Conservation (phyloP, 2,329 filamentous ascomycete genomes). For the Cercospora canescens region DNA sequence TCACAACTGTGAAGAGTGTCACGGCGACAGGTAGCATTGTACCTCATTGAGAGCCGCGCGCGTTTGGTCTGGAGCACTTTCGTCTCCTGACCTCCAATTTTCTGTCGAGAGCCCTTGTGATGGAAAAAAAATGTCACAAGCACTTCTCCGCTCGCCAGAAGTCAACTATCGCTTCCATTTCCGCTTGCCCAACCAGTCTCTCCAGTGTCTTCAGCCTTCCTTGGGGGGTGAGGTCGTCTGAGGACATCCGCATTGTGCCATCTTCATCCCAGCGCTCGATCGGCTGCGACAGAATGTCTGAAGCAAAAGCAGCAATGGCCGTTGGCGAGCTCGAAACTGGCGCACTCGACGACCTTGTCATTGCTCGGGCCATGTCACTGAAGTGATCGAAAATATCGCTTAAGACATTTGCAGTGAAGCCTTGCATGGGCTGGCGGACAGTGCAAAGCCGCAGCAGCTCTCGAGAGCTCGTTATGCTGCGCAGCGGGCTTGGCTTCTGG, state of each 20-base stretch:
- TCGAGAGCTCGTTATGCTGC: background rate
- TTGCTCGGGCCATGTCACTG: conserved; percentile 8
- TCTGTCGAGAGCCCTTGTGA: background rate
- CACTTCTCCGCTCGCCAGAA: conserved; percentile 41
- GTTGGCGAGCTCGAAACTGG: conserved; percentile 14
- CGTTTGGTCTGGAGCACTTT: background rate
- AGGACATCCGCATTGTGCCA: conserved; percentile 19
- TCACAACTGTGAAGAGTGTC: background rate
- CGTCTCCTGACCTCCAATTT: background rate
- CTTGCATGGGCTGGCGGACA: conserved; percentile 3
- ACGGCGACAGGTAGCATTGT: background rate
- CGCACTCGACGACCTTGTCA: background rate
- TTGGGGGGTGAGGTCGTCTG: conserved; percentile 26
- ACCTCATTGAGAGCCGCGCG: background rate
- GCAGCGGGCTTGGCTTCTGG: background rate
- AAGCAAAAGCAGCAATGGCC: conserved; percentile 11
- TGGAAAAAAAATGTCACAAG: background rate
- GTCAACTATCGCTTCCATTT: conserved; percentile 34
- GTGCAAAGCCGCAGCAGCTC: conserved; percentile 12
- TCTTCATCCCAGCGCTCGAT: conserved; percentile 25
- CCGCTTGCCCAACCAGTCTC: conserved; percentile 37
- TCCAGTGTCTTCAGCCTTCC: conserved; percentile 28
- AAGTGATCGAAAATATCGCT: conserved; percentile 13
- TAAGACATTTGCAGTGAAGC: conserved; percentile 5
- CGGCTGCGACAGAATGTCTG: conserved; percentile 5